phyloP scores from a whole-genome alignment of 805 yeast genomes.

The Suhomyces vadensis region DNA sequence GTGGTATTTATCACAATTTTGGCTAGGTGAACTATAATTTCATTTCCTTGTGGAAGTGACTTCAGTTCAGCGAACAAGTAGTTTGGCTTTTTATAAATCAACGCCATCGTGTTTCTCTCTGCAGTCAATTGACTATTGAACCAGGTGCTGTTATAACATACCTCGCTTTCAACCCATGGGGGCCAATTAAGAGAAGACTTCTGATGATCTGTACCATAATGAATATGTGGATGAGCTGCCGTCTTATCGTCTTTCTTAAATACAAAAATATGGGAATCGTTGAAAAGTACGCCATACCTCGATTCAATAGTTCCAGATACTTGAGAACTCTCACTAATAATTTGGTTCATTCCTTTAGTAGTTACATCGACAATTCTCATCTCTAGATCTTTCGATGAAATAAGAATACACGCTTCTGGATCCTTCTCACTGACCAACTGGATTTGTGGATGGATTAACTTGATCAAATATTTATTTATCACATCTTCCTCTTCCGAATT shows the following conservation, averaged over 20 bases:
- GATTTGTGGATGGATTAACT: slow-evolving; percentile 78
- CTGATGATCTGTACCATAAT: slow-evolving; percentile 13
- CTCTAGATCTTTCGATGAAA: slow-evolving; percentile 61
- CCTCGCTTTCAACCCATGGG: slow-evolving; percentile 80
- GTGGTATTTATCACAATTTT: slow-evolving; percentile 41
- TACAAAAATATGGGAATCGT: slow-evolving; percentile 57
- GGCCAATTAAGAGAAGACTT: slow-evolving; percentile 67
- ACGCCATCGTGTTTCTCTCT: slow-evolving; percentile 42
- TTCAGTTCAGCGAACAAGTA: slow-evolving; percentile 41
- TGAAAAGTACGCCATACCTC: slow-evolving; percentile 54
- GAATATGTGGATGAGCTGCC: slow-evolving; percentile 16
- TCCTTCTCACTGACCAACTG: slow-evolving; percentile 56
- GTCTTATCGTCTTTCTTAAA: slow-evolving; percentile 38
- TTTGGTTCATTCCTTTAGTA: slow-evolving; percentile 41
- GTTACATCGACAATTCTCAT: slow-evolving; percentile 49
- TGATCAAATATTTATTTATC: slow-evolving; percentile 61
- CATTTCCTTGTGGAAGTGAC: slow-evolving; percentile 23
- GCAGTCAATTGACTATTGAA: slow-evolving; percentile 29
- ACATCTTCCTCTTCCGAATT: slow-evolving; percentile 37
- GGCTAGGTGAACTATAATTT: slow-evolving; percentile 34
- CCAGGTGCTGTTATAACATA: slow-evolving; percentile 37
- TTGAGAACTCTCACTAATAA: slow-evolving; percentile 34
- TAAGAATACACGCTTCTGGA: slow-evolving; percentile 48
- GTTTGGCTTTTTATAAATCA: slow-evolving; percentile 53
- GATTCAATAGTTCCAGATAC: slow-evolving; percentile 50